Percentiles rank a stretch among this genome's conserved stretches.
phyloP scores from a whole-genome alignment of 768 basidiomycete genomes.

The Phanerochaete sordida region DNA sequence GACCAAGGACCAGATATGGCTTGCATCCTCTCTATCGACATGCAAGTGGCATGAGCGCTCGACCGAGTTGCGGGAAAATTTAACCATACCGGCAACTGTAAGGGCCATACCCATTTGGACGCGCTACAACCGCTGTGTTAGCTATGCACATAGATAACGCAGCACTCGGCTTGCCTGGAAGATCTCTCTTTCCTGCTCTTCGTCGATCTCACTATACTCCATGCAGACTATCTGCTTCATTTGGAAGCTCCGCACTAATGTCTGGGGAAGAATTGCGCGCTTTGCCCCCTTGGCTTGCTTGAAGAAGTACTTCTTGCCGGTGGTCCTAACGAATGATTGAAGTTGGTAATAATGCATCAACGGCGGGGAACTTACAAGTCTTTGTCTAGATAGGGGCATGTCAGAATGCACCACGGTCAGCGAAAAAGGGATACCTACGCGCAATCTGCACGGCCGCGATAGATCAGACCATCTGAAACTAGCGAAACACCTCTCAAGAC shows the following conservation, averaged over 20 bases:
- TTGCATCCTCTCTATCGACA: slow-evolving; percentile 56
- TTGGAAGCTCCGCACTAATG: slow-evolving; percentile 52
- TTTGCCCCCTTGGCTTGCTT: slow-evolving; percentile 19
- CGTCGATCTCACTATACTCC: slow-evolving; percentile 52
- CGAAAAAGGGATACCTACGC: background rate
- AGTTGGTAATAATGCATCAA: no score
- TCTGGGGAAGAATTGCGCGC: slow-evolving; percentile 41
- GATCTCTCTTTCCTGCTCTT: slow-evolving; percentile 62
- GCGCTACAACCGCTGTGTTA: slow-evolving; percentile 37
- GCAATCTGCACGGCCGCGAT: background rate
- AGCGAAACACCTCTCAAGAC: background rate
- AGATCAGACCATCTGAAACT: background rate
- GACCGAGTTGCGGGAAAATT: no score
- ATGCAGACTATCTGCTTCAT: slow-evolving; percentile 73
- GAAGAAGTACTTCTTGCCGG: slow-evolving; percentile 51
- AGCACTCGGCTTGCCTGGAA: slow-evolving; percentile 34
- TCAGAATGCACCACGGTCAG: background rate
- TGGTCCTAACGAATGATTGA: slow-evolving; percentile 19
- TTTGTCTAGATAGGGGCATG: background rate
- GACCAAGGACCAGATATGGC: slow-evolving; percentile 60
- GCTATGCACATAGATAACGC: background rate
- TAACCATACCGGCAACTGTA: slow-evolving; percentile 53
- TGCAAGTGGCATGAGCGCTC: background rate
- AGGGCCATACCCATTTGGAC: slow-evolving; percentile 77
- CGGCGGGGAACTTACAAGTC: slow-evolving; percentile 41